Conservation (phyloP, 1,284 basidiomycete species). For the Thelephora terrestris region DNA sequence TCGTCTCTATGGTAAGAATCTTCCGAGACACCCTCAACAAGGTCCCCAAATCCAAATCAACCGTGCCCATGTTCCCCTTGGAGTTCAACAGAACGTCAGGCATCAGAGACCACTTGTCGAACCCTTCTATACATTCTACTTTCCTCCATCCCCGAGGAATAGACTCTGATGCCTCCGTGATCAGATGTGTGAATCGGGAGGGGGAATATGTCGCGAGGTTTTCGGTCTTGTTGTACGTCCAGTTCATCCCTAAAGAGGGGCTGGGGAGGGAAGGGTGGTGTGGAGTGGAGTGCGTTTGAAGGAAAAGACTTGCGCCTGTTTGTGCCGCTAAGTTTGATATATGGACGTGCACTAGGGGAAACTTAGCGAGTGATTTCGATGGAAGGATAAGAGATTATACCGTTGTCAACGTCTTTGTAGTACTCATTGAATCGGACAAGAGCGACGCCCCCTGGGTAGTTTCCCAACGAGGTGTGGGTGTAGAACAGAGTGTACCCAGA, state of each 20-base stretch:
- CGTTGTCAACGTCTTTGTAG: slow-evolving; percentile 25
- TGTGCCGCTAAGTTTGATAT: slow-evolving; percentile 80
- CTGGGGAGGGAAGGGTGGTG: slow-evolving; percentile 22
- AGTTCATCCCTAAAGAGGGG: slow-evolving; percentile 21
- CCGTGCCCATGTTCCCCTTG: slow-evolving; percentile 1
- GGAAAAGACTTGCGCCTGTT: slow-evolving; percentile 86
- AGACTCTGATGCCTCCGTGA: slow-evolving; percentile 32
- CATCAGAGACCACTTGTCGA: slow-evolving; percentile 37
- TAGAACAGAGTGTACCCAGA: slow-evolving; percentile 39
- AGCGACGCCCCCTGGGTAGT: slow-evolving; percentile 89
- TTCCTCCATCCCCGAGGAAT: slow-evolving; percentile 28
- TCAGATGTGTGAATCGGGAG: slow-evolving; percentile 49
- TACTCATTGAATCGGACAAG: slow-evolving; percentile 51
- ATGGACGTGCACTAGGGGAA: slow-evolving; percentile 48
- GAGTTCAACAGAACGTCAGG: slow-evolving; percentile 10
- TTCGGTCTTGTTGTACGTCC: slow-evolving; percentile 79
- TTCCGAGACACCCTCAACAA: slow-evolving; percentile 10
- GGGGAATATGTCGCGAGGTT: slow-evolving; percentile 35
- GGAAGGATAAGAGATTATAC: slow-evolving; percentile 17
- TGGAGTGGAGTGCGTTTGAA: slow-evolving; percentile 58
- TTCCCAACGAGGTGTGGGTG: slow-evolving; percentile 53
- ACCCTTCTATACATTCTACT: slow-evolving; percentile 34
- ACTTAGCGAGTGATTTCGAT: not conserved
- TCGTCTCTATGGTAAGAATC: slow-evolving; percentile 30
- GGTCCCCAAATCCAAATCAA: slow-evolving; percentile 14